phyloP scores from a whole-genome alignment of 2,329 filamentous ascomycete species.

The Aureobasidium sp. region DNA sequence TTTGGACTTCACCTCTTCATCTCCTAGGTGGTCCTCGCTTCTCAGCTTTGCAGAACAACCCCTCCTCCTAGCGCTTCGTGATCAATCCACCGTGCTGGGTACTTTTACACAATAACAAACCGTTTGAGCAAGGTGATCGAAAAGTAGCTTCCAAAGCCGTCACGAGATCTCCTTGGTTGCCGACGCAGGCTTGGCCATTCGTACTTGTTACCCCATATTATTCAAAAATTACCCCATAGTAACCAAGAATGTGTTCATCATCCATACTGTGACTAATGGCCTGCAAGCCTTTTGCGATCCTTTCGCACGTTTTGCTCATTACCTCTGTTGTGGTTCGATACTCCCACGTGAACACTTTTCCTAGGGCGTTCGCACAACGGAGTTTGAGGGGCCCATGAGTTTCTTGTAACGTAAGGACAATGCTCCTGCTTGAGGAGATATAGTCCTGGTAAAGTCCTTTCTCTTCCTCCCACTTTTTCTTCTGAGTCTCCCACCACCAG shows the following conservation, averaged over 20 bases:
- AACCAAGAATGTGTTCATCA: not conserved
- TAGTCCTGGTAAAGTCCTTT: not conserved
- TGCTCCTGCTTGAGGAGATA: constrained; percentile 3
- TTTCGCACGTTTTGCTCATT: constrained; percentile 9
- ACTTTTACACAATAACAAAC: not conserved
- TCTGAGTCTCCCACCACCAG: not conserved
- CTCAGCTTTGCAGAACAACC: not conserved
- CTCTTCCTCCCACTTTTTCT: not conserved
- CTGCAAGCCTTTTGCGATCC: constrained; percentile 9
- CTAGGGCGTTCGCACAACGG: not conserved
- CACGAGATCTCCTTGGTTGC: constrained; percentile 7
- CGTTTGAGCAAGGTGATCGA: not conserved
- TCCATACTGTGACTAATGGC: constrained; percentile 5
- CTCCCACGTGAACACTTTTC: not conserved
- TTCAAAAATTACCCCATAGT: not conserved
- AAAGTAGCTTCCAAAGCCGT: not conserved
- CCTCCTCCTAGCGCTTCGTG: not conserved
- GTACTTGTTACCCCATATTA: not conserved
- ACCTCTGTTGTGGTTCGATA: not conserved
- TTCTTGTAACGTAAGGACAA: constrained; percentile 10
- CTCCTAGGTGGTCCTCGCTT: not conserved
- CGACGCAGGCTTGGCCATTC: not conserved
- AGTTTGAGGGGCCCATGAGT: not conserved
- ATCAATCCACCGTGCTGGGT: constrained; percentile 5
- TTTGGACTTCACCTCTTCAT: not conserved